phyloP scores from a whole-genome alignment of 345 rosid genomes.

The Euphorbia pulcherrima region DNA sequence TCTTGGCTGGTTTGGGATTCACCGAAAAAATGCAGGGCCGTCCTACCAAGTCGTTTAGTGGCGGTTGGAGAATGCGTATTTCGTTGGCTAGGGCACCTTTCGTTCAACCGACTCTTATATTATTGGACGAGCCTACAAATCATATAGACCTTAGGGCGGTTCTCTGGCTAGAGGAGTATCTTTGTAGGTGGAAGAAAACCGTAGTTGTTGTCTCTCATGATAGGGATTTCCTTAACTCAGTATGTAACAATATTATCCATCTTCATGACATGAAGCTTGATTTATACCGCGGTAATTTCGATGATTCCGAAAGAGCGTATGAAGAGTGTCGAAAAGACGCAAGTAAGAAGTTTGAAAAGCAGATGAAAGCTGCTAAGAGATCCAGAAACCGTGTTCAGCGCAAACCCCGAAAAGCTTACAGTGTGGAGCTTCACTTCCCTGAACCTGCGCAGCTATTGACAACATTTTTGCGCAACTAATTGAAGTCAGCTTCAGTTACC shows the following conservation, averaged over 20 bases:
- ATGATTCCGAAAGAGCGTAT: slow-evolving; percentile 76
- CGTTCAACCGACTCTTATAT: slow-evolving; percentile 82
- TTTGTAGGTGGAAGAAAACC: slow-evolving; percentile 90
- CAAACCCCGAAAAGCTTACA: slow-evolving; percentile 81
- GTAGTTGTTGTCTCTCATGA: slow-evolving; percentile 93
- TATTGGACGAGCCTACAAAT: slow-evolving; percentile 95
- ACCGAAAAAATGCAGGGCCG: slow-evolving; percentile 84
- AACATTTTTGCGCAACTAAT: slow-evolving; percentile 79
- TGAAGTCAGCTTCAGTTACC: slow-evolving; percentile 87
- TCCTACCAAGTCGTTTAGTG: slow-evolving; percentile 79
- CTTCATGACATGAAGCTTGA: slow-evolving; percentile 83
- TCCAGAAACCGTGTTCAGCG: slow-evolving; percentile 76
- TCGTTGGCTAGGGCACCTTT: slow-evolving; percentile 93
- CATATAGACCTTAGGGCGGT: slow-evolving; percentile 95
- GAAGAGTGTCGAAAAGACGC: slow-evolving; percentile 85
- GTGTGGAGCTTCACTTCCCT: slow-evolving; percentile 89
- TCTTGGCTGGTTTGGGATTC: slow-evolving; percentile 93
- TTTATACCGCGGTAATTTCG: slow-evolving; percentile 79
- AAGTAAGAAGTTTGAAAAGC: slow-evolving; percentile 81
- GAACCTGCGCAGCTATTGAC: slow-evolving; percentile 95
- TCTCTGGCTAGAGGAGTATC: slow-evolving; percentile 89
- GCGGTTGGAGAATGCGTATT: slow-evolving; percentile 99
- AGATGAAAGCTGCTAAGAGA: slow-evolving; percentile 77
- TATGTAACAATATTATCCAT: slow-evolving; percentile 85
- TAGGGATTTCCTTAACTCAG: slow-evolving; percentile 88